Evolutionary conservation across 352 stramenopile species (phyloP), one percentile per base, ranked within the genome.

Genomic region (Pythium chondricola): DNA sequence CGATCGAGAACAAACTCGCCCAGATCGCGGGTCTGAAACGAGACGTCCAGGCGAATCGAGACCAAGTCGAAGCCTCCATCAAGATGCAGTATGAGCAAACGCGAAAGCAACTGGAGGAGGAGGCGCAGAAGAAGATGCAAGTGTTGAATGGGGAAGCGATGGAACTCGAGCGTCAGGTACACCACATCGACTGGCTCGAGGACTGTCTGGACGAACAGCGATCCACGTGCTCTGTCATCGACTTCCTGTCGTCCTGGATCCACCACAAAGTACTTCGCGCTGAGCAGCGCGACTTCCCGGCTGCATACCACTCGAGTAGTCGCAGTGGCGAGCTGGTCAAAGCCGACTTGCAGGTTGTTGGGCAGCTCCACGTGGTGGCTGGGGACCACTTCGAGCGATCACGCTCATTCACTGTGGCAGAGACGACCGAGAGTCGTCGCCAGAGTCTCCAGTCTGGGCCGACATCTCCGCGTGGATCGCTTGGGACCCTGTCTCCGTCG

Each of bases 161-260:
- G 16, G 81, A 93, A 43, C 73, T 81, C 10, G 44, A 75, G 31
- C 74, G 78, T 0, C 76, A 90, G 42, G 27, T 71, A 10, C 65
- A 92, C 39, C 73, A 88, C 26, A 83, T 92, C 31, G 75, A 81
- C 14, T 92, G 81, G 81, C 52, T 79, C 17, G 78, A 88, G 21
- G 64, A 71, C 27, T 73, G 69, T 25, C 61, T 92, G 0, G 65
- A 79, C 0, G 62, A 69, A n/a, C 62, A 73, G 10, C 78, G 81
- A n/a, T 54, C 52, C 1, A 25, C 64, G 22, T 50, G 70, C 0
- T 60, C 68, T 13, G 58, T 74, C 0, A 59, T 87, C 20, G 74
- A 83, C 17, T 92, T 92, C 33, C 58, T 92, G 9, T 52, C 62
- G 0, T 63, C 67, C 2, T 92, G 81, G 80, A 74, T 65, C 43